Evolutionary conservation across 257 asterid species (phyloP), one percentile per base, ranked within the genome.

Genomic region (Primulina tabacum): DNA sequence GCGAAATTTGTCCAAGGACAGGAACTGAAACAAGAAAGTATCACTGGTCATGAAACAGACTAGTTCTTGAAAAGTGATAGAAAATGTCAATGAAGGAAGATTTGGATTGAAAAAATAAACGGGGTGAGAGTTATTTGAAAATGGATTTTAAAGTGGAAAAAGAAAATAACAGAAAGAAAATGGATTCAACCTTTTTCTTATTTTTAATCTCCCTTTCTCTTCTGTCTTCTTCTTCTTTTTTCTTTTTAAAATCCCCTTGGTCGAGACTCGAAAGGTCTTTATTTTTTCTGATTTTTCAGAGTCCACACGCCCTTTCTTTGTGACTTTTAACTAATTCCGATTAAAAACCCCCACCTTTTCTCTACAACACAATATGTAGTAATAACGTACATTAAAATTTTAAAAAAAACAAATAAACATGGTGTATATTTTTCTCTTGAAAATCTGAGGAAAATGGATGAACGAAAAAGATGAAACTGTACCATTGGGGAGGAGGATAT

Each of bases 71-170:
- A 70, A 75, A 37, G 71, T 38, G 75, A 37, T 52, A 21, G 67
- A 73, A 59, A 55, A 47, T 30, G 55, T 66, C 56, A 64, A 29
- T 33, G 32, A 55, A 67, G 63, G 32, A 55, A 67, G 63, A 64
- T 16, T 60, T 70, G 67, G 82, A 72, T 75, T 50, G 60, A 77
- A 14, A 67, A 57, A 64, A n/a, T 24, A 68, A 33, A 37, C 20
- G 57, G 56, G 67, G 55, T 58, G 8, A 62, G 64, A 66, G 53
- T 12, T 24, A 68, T 59, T 34, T 65, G 59, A 47, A 73, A 75
- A 52, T 53, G 72, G 64, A 34, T 72, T 6, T 16, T 0, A 24
- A 24, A 24, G 26, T 24, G 26, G 1, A 24, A 24, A 2, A 28
- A 28, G 24, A 28, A 57, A 33, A 68, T 18, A 56, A 20, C 43